phyloP scores from a whole-genome alignment of 306 rosid genomes.

The Dryas drummondii region DNA sequence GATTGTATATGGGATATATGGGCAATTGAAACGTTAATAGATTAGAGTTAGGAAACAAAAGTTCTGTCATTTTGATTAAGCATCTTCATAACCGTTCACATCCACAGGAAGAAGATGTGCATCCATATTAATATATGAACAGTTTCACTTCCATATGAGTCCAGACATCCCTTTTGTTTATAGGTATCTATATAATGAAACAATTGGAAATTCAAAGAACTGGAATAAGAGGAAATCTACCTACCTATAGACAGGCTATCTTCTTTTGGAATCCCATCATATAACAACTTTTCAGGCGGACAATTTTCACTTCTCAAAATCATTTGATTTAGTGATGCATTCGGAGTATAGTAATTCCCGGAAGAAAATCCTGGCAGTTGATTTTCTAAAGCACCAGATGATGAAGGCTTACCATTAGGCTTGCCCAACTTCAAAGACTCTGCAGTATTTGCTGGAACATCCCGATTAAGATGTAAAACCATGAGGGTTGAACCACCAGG shows the following conservation, averaged over 20 bases:
- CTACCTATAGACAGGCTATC: slow-evolving; percentile 32
- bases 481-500: slow-evolving; percentile 93
- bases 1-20: neutral
- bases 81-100: neutral
- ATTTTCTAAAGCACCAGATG: slow-evolving; percentile 32
- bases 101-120: slow-evolving; percentile 1
- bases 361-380: slow-evolving; percentile 29
- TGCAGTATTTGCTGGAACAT: slow-evolving; percentile 32
- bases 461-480: slow-evolving; percentile 65
- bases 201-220: neutral
- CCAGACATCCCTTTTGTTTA: neutral
- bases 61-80: neutral
- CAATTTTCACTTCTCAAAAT: slow-evolving; percentile 22
- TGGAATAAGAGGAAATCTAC: slow-evolving; percentile 14
- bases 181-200: neutral
- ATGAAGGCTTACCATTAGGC: slow-evolving; percentile 37
- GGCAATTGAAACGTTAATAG: neutral
- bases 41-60: neutral
- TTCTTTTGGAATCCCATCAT: slow-evolving; percentile 32
- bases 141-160: no score
- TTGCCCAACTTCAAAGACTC: slow-evolving; percentile 36
- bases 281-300: slow-evolving; percentile 34
- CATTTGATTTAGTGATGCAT: slow-evolving; percentile 23
- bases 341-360: slow-evolving; percentile 30
- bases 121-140: neutral